These are phyloP conservation scores for Friedmanniomyces simplex DNA, from an alignment of 495 filamentous ascomycete species.

Conservation along the genomic window DNA sequence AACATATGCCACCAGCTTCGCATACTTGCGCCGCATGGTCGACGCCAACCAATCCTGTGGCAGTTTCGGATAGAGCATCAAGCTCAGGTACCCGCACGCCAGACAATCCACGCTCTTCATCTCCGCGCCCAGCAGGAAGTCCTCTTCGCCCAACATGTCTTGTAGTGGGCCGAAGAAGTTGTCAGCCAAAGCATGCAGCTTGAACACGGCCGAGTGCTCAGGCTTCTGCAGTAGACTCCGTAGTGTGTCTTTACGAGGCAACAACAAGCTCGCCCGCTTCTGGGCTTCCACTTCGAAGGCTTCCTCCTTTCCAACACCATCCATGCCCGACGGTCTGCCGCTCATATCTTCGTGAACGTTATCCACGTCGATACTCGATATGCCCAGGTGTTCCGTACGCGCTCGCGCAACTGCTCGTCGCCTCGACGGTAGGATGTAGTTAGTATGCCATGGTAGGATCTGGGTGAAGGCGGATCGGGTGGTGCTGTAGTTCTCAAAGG, in stretches of 20 bases:
- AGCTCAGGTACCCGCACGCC: conserved; percentile 61
- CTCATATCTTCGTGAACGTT: conserved; percentile 26
- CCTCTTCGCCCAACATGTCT: conserved; percentile 46
- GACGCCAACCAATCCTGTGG: conserved; percentile 63
- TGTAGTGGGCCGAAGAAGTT: conserved; percentile 61
- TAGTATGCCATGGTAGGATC: conserved; percentile 70
- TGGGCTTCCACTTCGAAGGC: conserved; percentile 11
- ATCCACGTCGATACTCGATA: conserved; percentile 56
- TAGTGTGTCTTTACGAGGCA: conserved; percentile 27
- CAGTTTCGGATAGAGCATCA: conserved; percentile 60
- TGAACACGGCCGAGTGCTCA: conserved; percentile 44
- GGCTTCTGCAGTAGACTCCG: conserved; percentile 25
- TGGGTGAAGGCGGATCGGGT: conserved; percentile 67
- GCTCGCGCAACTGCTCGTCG: conserved; percentile 55
- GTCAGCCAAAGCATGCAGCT: conserved; percentile 55
- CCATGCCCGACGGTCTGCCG: conserved; percentile 1
- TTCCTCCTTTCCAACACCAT: conserved; percentile 10
- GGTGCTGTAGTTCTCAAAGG: conserved; percentile 65
- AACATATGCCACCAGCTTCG: conserved; percentile 42
- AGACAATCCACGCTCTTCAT: conserved; percentile 67
- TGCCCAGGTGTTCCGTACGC: conserved; percentile 63
- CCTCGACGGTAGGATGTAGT: conserved; percentile 64
- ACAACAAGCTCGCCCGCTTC: conserved; percentile 19
- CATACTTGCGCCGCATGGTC: conserved; percentile 47
- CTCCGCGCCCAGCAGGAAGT: conserved; percentile 41